These are phyloP conservation scores for Hemisphaericaspora subhashii DNA, from an alignment of 1,139 yeast genomes.

Conservation along the genomic window DNA sequence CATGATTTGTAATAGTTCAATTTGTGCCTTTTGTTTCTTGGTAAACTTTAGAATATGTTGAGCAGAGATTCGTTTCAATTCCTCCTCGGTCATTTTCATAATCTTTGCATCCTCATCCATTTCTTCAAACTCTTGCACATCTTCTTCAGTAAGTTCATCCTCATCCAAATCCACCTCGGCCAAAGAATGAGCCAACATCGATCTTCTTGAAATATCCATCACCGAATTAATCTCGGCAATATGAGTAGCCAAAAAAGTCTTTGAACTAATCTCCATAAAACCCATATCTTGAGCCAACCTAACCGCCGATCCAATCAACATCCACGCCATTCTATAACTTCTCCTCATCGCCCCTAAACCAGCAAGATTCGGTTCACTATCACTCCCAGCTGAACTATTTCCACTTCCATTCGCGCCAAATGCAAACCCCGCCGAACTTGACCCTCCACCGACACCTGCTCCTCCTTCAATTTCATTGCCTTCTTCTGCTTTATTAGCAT, in stretches of 20 bases:
- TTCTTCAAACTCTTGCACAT: slow-evolving; percentile 26
- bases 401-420: slow-evolving; percentile 5
- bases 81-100: slow-evolving; percentile 39
- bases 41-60: slow-evolving; percentile 47
- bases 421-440: neutral
- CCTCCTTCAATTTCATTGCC: slow-evolving; percentile 17
- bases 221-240: slow-evolving; percentile 77
- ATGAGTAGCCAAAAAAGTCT: slow-evolving; percentile 81
- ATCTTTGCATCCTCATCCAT: slow-evolving; percentile 34
- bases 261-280: slow-evolving; percentile 68
- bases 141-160: slow-evolving; percentile 38
- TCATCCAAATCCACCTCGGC: slow-evolving; percentile 61
- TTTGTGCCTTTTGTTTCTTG: slow-evolving; percentile 68
- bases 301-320: slow-evolving; percentile 85
- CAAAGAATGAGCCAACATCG: slow-evolving; percentile 67
- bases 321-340: slow-evolving; percentile 90
- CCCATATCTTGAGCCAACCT: slow-evolving; percentile 88
- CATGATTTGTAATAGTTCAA: slow-evolving; percentile 76
- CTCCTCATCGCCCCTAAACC: slow-evolving; percentile 86
- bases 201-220: slow-evolving; percentile 66
- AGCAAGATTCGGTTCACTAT: slow-evolving; percentile 46
- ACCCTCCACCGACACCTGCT: too few species aligned
- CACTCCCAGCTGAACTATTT: slow-evolving; percentile 7
- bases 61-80: slow-evolving; percentile 29
- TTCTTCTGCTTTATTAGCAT: slow-evolving; percentile 64